Evolutionary conservation across 2,329 filamentous ascomycete genomes (phyloP), one percentile per base, ranked within the genome.

Genomic region (Penicillium sp.): DNA sequence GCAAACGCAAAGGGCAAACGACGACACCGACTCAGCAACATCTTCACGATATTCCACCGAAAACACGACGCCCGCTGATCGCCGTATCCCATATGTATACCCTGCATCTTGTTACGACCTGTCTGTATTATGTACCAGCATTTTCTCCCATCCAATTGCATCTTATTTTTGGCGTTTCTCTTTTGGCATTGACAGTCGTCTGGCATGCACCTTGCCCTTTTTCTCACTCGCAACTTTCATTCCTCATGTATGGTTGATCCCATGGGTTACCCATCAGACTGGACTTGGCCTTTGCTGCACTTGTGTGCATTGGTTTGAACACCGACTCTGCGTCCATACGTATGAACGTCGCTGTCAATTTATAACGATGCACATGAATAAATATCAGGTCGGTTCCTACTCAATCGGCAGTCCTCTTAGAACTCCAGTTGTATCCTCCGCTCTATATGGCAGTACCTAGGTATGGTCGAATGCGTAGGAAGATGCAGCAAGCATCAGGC

Each of bases 1-100:
- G 44, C 50, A 20, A 10, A 37, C 4, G 29, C 55, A 5, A 68
- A 68, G 42, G 48, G 55, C 29, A 68, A 68, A 47, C 57, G 64
- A 47, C 63, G 65, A 49, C 65, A 65, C 49, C 60, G 67, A 29
- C 50, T 69, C 37, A 68, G 66, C 39, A 56, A 54, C 15, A 47
- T 69, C 23, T 66, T 70, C 44, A 58, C 58, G 31, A 58, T 65
- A 8, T 61, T 67, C 18, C 55, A 59, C 25, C 56, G 60, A 46
- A 66, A 60, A 45, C 49, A 55, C 41, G 57, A 55, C 37, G 42
- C 56, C 43, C 62, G 59, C 52, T 58, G 49, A 61, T 39, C 39
- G 10, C 23, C 28, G 41, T 25, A 42, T 35, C 20, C 18, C 46
- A 46, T 45, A 43, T 48, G 27, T 52, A 53, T 54, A 57, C 43